Evolutionary conservation across 352 stramenopile genomes (phyloP).

Genomic region (Globisporangium nagaii): DNA sequence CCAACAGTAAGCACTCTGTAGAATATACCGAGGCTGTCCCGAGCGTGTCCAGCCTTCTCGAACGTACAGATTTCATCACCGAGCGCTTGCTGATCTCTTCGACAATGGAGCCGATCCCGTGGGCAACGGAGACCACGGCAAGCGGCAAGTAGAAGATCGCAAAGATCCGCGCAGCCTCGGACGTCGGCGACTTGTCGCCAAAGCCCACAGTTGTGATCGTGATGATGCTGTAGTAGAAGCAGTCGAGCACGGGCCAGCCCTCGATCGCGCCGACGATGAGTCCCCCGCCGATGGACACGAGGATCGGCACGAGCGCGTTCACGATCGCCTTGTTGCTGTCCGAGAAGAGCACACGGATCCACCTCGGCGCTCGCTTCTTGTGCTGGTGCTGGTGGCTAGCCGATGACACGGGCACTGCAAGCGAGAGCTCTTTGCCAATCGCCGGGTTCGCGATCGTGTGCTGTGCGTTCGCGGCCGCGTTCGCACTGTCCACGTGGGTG

Average conservation of each 20-base stretch:
- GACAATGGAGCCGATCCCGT: slow-evolving; percentile 59
- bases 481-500: slow-evolving; percentile 37
- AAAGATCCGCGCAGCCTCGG: slow-evolving; percentile 53
- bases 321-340: slow-evolving; percentile 51
- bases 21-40: too few relatives aligned
- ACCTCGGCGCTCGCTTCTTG: slow-evolving; percentile 17
- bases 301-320: slow-evolving; percentile 33
- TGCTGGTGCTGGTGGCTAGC: background rate
- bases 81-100: slow-evolving; percentile 52
- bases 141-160: slow-evolving; percentile 81
- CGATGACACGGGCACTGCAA: slow-evolving; percentile 7
- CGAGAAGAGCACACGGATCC: slow-evolving; percentile 36
- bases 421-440: slow-evolving; percentile 15
- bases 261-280: slow-evolving; percentile 54
- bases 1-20: too few relatives aligned
- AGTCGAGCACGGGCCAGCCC: slow-evolving; percentile 71
- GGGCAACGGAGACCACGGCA: slow-evolving; percentile 59
- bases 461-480: slow-evolving; percentile 6
- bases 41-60: too few relatives aligned
- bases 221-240: slow-evolving; percentile 90
- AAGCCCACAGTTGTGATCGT: slow-evolving; percentile 89
- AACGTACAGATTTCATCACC: slow-evolving; percentile 39
- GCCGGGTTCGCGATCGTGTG: slow-evolving; percentile 2
- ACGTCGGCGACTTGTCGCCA: slow-evolving; percentile 71
- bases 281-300: slow-evolving; percentile 42